Evolutionary conservation across 371 early-diverging fungal genomes (phyloP), one percentile per base, ranked within the genome.

Genomic region (Lichtheimia ornata): DNA sequence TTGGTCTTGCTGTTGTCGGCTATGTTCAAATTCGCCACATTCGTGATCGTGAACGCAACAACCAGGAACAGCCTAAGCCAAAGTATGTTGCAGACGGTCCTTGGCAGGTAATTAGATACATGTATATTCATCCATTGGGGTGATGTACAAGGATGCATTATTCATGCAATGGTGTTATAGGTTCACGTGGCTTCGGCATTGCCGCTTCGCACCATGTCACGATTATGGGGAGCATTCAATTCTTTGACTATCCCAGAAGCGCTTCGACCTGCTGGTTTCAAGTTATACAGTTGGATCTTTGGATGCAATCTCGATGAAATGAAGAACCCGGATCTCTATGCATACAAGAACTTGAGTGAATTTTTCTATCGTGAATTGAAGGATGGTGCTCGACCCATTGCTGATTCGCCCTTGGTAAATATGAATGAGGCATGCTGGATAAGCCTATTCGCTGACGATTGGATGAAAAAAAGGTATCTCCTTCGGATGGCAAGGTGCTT

Each of bases 231-330:
- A 2, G 82, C 85, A 40, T 82, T 96, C 72, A 94, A 92, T 63
- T 88, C 83, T 6, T 68, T 95, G 42, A 91, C 87, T 6, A 85
- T 98, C 17, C 98, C 98, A 0, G 66, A 74, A 24, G 74, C 77
- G 62, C 76, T 96, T 52, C 91, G 98, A 50, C 75, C 65, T 3
- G 88, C 94, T 3, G 77, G 94, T 20, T 92, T 89, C 68, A 79
- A 76, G 47, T 42, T 90, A 0, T 98, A 97, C 59, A 84, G 91
- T 42, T 86, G 86, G 81, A 67, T 91, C 17, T 98, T 96, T 74
- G 91, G 90, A 52, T 97, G 97, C 73, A 91, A 95, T 62, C 73
- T 97, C 49, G 92, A 91, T 24, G 98, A 98, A 70, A 94, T 97
- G 93, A 85, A 84, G 60, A 90, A 93, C 42, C 85, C 89, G 0